A percentile compares a stretch with the other conserved stretches of the same genome.
Evolutionary conservation across 2,329 filamentous ascomycete species (phyloP).

Genomic region (Trichocomaceae sp.): DNA sequence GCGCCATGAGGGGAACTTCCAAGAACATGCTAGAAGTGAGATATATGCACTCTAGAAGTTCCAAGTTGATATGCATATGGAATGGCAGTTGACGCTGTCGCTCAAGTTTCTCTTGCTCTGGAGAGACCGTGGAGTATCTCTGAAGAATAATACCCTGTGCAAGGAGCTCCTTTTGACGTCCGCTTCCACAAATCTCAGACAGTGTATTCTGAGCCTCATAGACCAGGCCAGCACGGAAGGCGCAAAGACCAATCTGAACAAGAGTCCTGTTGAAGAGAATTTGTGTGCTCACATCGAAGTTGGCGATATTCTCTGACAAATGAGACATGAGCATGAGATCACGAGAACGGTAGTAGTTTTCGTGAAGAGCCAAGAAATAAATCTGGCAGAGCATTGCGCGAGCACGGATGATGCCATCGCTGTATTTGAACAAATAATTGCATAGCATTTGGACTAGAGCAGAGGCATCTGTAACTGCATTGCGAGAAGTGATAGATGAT

Average conservation of each 20-base stretch:
- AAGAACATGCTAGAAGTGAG: conserved; percentile 98
- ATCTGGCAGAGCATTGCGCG: conserved; percentile 98
- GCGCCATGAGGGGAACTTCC: conserved; percentile 92
- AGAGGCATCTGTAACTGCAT: conserved; percentile 60
- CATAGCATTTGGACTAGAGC: conserved; percentile 76
- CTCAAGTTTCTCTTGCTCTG: conserved; percentile 95
- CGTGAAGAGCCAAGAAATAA: conserved; percentile 95
- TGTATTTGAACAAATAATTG: conserved; percentile 90
- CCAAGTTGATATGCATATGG: conserved; percentile 99
- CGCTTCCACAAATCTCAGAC: conserved; percentile 95
- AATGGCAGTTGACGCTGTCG: conserved; percentile 96
- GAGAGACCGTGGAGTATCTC: conserved; percentile 89
- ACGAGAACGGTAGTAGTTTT: conserved; percentile 94
- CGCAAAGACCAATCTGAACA: conserved; percentile 95
- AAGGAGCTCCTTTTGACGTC: conserved; percentile 93
- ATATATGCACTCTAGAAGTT: conserved; percentile 96
- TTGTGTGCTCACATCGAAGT: conserved; percentile 94
- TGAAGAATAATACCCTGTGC: conserved; percentile 98
- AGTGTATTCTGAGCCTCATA: conserved; percentile 97
- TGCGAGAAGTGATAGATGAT: conserved; percentile 73
- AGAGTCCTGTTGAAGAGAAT: conserved; percentile 98
- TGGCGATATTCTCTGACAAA: conserved; percentile 91
- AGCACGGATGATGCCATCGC: conserved; percentile 91
- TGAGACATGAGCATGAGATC: conserved; percentile 99
- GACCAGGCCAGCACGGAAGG: conserved; percentile 92